Evolutionary conservation across 2,329 filamentous ascomycete species (phyloP), one percentile per base, ranked within the genome.

Genomic region (Penicillium occitanis): DNA sequence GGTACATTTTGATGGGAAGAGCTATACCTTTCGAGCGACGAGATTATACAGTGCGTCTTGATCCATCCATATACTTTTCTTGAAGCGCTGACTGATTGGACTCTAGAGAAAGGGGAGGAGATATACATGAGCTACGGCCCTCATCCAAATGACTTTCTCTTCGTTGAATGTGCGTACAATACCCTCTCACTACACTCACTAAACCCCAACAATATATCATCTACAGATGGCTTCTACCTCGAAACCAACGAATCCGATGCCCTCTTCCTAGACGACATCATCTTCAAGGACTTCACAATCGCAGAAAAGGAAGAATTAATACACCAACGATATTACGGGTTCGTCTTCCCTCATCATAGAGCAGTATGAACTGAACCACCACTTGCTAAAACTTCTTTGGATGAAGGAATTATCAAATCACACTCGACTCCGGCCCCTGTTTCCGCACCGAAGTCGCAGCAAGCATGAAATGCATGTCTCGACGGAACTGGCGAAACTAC

Each of bases 101-200:
- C 8, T 17, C 14, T 46, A 79, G 77, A 76, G 17, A 66, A 71
- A 58, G 79, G 79, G 14, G 79, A 81, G 58, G 79, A 82, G 64
- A 73, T 81, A 25, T 81, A 74, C 64, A 79, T 81, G 71, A 80
- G 77, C 28, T 82, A 82, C 53, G 80, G 80, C 5, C 71, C 73
- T 62, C 80, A 81, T 70, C 73, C 78, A 0, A 81, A 79, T 67
- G 80, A 82, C 68, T 77, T 80, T 50, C 75, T 82, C 11, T 70
- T 80, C 35, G 72, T 75, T 33, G 80, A 82, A 73, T 82, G 80
- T 81, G 68, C 71, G 76, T 66, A 14, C 22, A 19, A 19, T 19
- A 19, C 19, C 19, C 19, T 19, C 19, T 19, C 19, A 19, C 19
- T 19, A 19, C 19, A 19, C 19, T 19, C 19, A 19, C 19, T 19